A percentile compares a stretch with the other conserved stretches of the same genome.
These are phyloP conservation scores for Bacidia gigantensis DNA, from an alignment of 495 filamentous ascomycete species.

Conservation along the genomic window DNA sequence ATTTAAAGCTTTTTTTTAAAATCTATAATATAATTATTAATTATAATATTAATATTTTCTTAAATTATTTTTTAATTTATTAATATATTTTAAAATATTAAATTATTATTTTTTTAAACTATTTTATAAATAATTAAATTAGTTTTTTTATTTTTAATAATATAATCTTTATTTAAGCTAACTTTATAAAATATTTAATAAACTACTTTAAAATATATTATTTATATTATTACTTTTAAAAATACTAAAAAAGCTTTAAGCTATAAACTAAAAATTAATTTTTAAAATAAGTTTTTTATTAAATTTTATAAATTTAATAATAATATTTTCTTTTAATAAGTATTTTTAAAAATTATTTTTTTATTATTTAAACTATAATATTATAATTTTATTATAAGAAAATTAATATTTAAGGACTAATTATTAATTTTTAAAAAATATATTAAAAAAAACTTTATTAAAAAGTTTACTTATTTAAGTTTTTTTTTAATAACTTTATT, in stretches of 20 bases:
- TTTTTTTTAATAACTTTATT: not conserved
- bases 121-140: too few relatives aligned
- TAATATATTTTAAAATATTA: too few relatives aligned
- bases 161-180: not conserved
- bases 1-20: too few relatives aligned
- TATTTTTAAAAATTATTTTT: too few relatives aligned
- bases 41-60: too few relatives aligned
- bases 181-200: not conserved
- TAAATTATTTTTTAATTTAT: too few relatives aligned
- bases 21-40: too few relatives aligned
- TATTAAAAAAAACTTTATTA: not conserved
- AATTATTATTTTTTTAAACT: too few relatives aligned
- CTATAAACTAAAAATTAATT: not conserved
- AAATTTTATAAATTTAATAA: not conserved
- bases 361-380: too few relatives aligned
- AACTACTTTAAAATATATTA: not conserved
- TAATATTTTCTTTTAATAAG: too few relatives aligned
- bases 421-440: not conserved
- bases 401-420: not conserved
- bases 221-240: not conserved
- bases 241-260: not conserved
- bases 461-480: not conserved
- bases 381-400: not conserved
- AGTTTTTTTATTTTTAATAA: not conserved
- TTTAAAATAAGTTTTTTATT: not conserved